Evolutionary conservation across 306 rosid genomes (phyloP).

Genomic region (Aeschynomene evenia): DNA sequence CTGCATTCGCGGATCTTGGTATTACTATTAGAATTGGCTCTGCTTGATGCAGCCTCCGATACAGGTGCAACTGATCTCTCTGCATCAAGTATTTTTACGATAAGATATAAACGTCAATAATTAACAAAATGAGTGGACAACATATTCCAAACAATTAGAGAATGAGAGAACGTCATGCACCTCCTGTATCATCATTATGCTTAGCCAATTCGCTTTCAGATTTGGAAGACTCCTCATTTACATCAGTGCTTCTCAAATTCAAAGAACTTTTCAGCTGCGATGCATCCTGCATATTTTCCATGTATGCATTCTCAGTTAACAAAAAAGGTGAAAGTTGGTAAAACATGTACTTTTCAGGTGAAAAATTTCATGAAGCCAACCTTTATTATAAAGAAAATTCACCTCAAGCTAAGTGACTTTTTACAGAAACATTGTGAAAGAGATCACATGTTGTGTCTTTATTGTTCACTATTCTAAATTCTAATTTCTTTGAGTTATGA

Average conservation of each 20-base stretch:
- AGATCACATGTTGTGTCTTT: not conserved
- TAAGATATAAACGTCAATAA: not conserved
- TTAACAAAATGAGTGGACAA: not conserved
- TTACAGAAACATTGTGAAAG: not conserved
- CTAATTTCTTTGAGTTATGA: too few relatives aligned
- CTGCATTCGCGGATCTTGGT: slow-evolving; percentile 22
- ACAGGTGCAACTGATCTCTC: slow-evolving; percentile 38
- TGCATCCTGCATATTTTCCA: slow-evolving; percentile 50
- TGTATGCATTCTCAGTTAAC: slow-evolving; percentile 52
- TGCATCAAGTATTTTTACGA: slow-evolving; percentile 33
- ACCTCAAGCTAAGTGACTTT: slow-evolving; percentile 32
- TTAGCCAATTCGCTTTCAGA: slow-evolving; percentile 35
- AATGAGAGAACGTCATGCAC: slow-evolving; percentile 33
- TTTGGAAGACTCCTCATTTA: slow-evolving; percentile 30
- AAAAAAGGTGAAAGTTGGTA: slow-evolving; percentile 41
- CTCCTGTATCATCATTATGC: slow-evolving; percentile 36
- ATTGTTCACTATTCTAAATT: not conserved
- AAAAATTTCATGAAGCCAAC: slow-evolving; percentile 43
- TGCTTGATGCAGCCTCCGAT: slow-evolving; percentile 33
- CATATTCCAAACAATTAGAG: not conserved
- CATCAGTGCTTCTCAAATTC: slow-evolving; percentile 36
- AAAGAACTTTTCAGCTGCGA: slow-evolving; percentile 42
- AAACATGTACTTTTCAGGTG: slow-evolving; percentile 38
- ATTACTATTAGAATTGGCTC: slow-evolving; percentile 20
- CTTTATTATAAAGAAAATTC: slow-evolving; percentile 26